Base-by-base conservation (phyloP, 176 grass and related monocot species). In the Dactylis glomerata region DNA sequence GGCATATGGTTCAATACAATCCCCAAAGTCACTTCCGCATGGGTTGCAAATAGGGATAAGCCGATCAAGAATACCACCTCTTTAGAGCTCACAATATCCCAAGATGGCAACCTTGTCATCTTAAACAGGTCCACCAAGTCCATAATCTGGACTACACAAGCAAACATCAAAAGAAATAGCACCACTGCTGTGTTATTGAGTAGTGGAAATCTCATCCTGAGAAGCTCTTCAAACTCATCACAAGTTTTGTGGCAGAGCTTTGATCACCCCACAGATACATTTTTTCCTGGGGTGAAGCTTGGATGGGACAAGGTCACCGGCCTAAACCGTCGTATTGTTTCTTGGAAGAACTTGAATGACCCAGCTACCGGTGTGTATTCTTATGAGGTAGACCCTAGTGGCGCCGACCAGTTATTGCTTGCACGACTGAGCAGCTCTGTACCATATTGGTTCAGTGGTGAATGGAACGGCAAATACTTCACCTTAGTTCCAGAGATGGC, bases 221-320 rank as follows among this genome's bases (percentile, higher is more conserved):
- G 10, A 33, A 75, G 65, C 34, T 74, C 81, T 16, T 68, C 56
- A 10, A 86, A 90, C 50, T 52, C 90, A 3, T 78, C 76, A 3
- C 27, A 69, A 8, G 13, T 86, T 19, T 73, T 87, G 27, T 96
- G 93, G 93, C 88, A 97, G 27, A 97, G 94, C 73, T 97, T 92
- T 42, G 87, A 91, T 68, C 71, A 90, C 31, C 94, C 87, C 0
- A 88, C 91, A 1, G 79, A 93, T 55, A 88, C 82, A 3, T 16
- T 72, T 59, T 54, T 93, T 3, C 34, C 87, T 0, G 89, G 75
- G 1, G 88, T 51, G 12, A 89, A 87, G 49, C 15, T 92, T 55
- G 93, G 93, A 17, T 41, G 77, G 76, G 65, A 90, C 75, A 89
- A 92, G 34, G 56, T 62, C 32, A 88, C 79, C 0, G 74, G 82